Evolutionary conservation across 305 asterid genomes (phyloP), one percentile per base, ranked within the genome.

Genomic region (Ilex paraguariensis): DNA sequence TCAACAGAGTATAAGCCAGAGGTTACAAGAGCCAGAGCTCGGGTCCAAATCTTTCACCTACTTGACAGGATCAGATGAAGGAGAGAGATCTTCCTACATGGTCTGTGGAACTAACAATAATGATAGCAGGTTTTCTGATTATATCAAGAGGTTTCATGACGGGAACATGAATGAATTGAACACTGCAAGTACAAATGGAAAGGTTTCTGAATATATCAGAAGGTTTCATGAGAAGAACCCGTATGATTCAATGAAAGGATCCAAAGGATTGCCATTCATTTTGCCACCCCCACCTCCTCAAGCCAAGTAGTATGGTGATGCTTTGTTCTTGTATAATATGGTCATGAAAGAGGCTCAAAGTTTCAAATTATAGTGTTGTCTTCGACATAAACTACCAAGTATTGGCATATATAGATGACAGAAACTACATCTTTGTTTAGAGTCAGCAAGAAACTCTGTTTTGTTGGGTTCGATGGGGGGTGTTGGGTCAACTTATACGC

Each of bases 41-140:
- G n/a, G 15, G 5, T 46, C 56, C 52, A 67, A 67, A 50, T 7
- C 13, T 7, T 21, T 40, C 14, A 67, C 32, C 11, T 59, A 64
- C 56, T 51, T 75, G 71, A 67, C 46, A 66, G 68, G 49, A 30
- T 60, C 40, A 11, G 70, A 54, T 48, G 44, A 55, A 48, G 69
- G 65, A 52, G 60, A 54, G 15, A 14, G 60, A 15, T 33, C 44
- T 32, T 51, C 71, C 11, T 30, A 31, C 16, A 16, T 50, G 40
- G 13, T 33, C 21, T 48, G 8, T 64, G 57, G 32, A 59, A 60
- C 33, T 3, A 32, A 40, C 4, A 60, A 60, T 21, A 56, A 16
- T 15, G 74, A 69, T 48, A 57, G 51, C 61, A 28, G 11, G 31
- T 72, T 73, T 61, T 60, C 74, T 0, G 70, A 72, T 60, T 75